These are phyloP conservation scores for Tolypocladium ovalisporum DNA, from an alignment of 2,329 filamentous ascomycete species.

Conservation along the genomic window DNA sequence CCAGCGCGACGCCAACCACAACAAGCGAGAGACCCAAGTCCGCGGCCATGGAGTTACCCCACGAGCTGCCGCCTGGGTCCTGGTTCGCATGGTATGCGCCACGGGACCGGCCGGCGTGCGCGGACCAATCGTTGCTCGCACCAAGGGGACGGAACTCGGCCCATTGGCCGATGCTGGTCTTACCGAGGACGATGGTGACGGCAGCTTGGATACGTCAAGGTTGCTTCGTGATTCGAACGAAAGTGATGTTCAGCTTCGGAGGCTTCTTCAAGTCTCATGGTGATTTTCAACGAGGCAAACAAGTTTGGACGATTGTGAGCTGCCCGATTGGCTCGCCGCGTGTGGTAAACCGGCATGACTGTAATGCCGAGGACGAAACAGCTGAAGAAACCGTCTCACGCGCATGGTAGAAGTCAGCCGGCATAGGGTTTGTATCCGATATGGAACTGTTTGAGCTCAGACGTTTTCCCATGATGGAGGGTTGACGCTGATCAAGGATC, in stretches of 20 bases:
- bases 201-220: not conserved
- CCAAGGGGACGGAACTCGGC: not conserved
- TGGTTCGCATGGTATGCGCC: not conserved
- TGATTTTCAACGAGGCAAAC: not conserved
- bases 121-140: not conserved
- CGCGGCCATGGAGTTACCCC: not conserved
- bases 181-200: not conserved
- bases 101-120: not conserved
- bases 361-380: not conserved
- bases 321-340: not conserved
- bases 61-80: not conserved
- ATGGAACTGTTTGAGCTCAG: not conserved
- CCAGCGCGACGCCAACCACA: not conserved
- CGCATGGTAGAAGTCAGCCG: not conserved
- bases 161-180: not conserved
- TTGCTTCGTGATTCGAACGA: not conserved
- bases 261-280: not conserved
- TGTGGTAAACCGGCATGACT: not conserved
- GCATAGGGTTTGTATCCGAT: not conserved
- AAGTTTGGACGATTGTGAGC: not conserved
- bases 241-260: not conserved
- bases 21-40: not conserved
- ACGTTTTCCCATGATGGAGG: not conserved
- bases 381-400: not conserved
- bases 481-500: not conserved